Evolutionary conservation across 2,329 filamentous ascomycete genomes (phyloP).

Genomic region (Fusarium goolgardi): DNA sequence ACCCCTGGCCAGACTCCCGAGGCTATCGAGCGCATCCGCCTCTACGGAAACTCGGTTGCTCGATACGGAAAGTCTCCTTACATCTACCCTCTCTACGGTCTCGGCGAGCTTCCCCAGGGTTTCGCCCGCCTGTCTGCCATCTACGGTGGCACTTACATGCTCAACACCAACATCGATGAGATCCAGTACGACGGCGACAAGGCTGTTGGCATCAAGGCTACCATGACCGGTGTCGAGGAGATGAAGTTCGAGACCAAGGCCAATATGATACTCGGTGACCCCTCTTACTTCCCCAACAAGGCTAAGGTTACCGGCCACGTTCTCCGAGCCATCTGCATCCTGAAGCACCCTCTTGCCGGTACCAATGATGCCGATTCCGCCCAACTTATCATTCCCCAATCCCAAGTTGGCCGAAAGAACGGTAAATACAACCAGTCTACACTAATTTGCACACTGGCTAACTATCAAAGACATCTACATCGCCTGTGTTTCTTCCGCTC

Average conservation of each 20-base stretch:
- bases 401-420: conserved; percentile 95
- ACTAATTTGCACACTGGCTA: neutral
- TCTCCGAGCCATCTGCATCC: conserved; percentile 95
- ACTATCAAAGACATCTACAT: conserved; percentile 85
- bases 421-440: conserved; percentile 65
- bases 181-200: conserved; percentile 85
- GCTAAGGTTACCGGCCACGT: conserved; percentile 88
- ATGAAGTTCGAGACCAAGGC: conserved; percentile 98
- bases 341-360: conserved; percentile 93
- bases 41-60: conserved; percentile 98
- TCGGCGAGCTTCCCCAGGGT: conserved; percentile 96
- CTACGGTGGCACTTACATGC: conserved; percentile 99
- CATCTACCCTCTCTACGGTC: conserved; percentile 98
- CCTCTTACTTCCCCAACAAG: conserved; percentile 95
- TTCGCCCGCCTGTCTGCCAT: conserved; percentile 98
- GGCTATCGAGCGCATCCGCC: conserved; percentile 88
- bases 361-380: conserved; percentile 90
- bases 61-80: conserved; percentile 98
- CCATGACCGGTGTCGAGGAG: conserved; percentile 89
- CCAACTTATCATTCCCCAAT: conserved; percentile 98
- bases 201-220: conserved; percentile 95
- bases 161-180: conserved; percentile 95
- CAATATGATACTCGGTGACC: conserved; percentile 95
- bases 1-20: conserved; percentile 80
- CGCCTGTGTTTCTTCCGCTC: conserved; percentile 91